Evolutionary conservation across 805 yeast genomes (phyloP), one percentile per base, ranked within the genome.

Genomic region (Candida pseudofarinosa): DNA sequence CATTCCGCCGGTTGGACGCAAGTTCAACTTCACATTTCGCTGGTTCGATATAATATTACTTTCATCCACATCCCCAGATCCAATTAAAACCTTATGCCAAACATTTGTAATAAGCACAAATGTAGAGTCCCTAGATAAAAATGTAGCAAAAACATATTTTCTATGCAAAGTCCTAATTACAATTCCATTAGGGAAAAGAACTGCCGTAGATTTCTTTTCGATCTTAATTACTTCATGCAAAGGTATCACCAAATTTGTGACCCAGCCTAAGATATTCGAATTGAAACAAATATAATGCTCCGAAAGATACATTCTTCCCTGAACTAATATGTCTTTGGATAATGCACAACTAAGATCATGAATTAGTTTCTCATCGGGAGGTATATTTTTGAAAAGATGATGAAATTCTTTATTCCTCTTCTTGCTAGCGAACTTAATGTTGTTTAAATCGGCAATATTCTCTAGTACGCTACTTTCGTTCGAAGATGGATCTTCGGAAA

Each of bases 181-280:
- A 47, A 84, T 74, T 0, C 85, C 88, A 54, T 83, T 84, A 4
- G 88, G 88, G 46, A 84, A 81, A 13, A 84, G 65, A 0, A 80
- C 81, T 0, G 82, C 85, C 0, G 88, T 83, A 13, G 77, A 72
- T 56, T 74, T 78, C 58, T 83, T 83, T 47, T 80, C 84, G 16
- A 84, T 71, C 48, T 77, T 79, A 23, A 81, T 72, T 17, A 84
- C 78, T 50, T 83, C 86, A 42, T 69, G 74, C 40, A 81, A 67
- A 2, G 86, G 80, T 4, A 84, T 72, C 3, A 72, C 56, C 15
- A 81, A 55, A 46, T 76, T 76, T 1, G 87, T 83, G 1, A 79
- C 80, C 73, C 83, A 75, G 0, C 88, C 88, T 43, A 83, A 65
- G 37, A 84, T 74, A 49, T 81, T 83, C 1, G 88, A 80, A 49